These are phyloP conservation scores for Aegle marmelos DNA, from an alignment of 345 rosid species.

Conservation along the genomic window DNA sequence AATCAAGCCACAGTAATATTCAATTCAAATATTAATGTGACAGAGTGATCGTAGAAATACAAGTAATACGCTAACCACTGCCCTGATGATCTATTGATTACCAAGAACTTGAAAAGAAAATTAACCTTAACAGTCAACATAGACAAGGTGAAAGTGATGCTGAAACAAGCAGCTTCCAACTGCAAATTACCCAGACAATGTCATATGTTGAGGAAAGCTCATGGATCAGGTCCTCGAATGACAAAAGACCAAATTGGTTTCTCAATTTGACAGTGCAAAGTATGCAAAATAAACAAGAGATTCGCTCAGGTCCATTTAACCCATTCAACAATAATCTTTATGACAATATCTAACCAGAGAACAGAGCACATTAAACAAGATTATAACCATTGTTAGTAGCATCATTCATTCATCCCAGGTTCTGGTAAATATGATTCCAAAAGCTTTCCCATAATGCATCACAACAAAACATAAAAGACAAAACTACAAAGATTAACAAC, in stretches of 20 bases:
- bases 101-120: no score
- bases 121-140: no score
- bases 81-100: no score
- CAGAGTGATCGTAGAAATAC: no score
- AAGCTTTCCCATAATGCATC: neutral
- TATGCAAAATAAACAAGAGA: neutral
- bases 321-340: neutral
- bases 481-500: conserved; percentile 9
- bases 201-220: no score
- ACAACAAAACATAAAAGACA: neutral
- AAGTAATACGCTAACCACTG: no score
- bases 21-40: no score
- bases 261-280: neutral
- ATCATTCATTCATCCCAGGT: neutral
- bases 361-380: neutral
- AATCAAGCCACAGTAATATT: no score
- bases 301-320: neutral
- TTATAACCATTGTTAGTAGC: neutral
- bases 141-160: no score
- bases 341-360: neutral
- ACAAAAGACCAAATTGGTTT: neutral
- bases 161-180: no score
- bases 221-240: no score
- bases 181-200: no score
- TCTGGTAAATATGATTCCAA: neutral